Evolutionary conservation across 202 grass and related monocot species (phyloP).

Genomic region (Digitaria exilis): DNA sequence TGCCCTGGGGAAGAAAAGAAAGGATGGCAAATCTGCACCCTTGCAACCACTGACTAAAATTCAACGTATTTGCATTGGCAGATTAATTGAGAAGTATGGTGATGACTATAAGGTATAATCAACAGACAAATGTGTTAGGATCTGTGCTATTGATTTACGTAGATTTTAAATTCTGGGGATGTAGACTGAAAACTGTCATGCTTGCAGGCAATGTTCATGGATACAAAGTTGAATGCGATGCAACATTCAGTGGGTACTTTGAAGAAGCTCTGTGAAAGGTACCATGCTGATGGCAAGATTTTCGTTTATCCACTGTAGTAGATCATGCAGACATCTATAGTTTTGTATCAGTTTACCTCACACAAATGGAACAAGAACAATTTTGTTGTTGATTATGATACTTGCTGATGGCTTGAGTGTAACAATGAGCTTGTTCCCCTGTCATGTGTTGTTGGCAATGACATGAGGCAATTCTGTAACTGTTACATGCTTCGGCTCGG

Average conservation of each 20-base stretch:
- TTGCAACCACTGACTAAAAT: constrained; percentile 71
- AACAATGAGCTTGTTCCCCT: constrained; percentile 2
- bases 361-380: constrained; percentile 2
- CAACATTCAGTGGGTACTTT: constrained; percentile 75
- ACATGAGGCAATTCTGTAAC: neutral
- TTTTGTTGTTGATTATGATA: constrained; percentile 37
- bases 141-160: neutral
- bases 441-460: neutral
- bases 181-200: neutral
- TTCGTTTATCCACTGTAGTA: constrained; percentile 51
- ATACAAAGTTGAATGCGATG: constrained; percentile 86
- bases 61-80: constrained; percentile 68
- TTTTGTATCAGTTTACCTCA: neutral
- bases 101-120: constrained; percentile 77
- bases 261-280: constrained; percentile 85
- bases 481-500: neutral
- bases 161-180: neutral
- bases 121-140: neutral
- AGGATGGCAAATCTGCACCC: constrained; percentile 72
- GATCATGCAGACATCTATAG: neutral
- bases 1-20: constrained; percentile 82
- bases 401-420: constrained; percentile 31
- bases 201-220: constrained; percentile 96
- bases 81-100: constrained; percentile 85
- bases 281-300: constrained; percentile 53